phyloP scores from a whole-genome alignment of 1,284 basidiomycete species.

The Malassezia equina region DNA sequence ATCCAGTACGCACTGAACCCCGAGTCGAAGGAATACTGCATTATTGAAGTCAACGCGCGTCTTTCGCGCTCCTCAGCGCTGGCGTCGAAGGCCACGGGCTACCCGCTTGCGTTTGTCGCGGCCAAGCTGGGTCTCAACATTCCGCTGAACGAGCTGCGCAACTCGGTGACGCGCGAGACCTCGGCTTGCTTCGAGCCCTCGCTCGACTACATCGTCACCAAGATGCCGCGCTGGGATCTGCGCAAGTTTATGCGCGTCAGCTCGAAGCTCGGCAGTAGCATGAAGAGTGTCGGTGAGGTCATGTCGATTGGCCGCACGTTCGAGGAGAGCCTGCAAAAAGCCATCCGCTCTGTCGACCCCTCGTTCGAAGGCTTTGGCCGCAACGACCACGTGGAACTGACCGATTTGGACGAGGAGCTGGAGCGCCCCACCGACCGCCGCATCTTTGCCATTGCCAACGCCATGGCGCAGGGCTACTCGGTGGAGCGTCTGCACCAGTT shows the following conservation, averaged over 20 bases:
- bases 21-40: constrained; percentile 87
- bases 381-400: constrained; percentile 63
- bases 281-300: constrained; percentile 99
- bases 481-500: constrained; percentile 93
- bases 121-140: constrained; percentile 94
- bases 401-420: constrained; percentile 74
- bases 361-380: constrained; percentile 81
- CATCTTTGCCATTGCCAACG: constrained; percentile 79
- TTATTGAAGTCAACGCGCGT: constrained; percentile 99
- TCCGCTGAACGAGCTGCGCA: constrained; percentile 93
- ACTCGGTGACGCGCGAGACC: constrained; percentile 90
- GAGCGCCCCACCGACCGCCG: constrained; percentile 81
- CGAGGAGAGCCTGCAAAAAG: constrained; percentile 96
- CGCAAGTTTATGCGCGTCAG: constrained; percentile 71
- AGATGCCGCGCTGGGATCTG: constrained; percentile 97
- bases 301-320: constrained; percentile 98
- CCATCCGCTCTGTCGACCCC: constrained; percentile 90
- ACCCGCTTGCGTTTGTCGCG: constrained; percentile 94
- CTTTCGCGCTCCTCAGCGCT: constrained; percentile 93
- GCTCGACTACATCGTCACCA: constrained; percentile 93
- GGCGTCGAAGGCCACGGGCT: constrained; percentile 95
- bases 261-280: constrained; percentile 40
- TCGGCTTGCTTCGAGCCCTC: constrained; percentile 96
- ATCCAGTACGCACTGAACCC: constrained; percentile 98
- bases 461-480: constrained; percentile 77